Conservation (phyloP, 257 asterid genomes). For the Solanum ahanhuiri region DNA sequence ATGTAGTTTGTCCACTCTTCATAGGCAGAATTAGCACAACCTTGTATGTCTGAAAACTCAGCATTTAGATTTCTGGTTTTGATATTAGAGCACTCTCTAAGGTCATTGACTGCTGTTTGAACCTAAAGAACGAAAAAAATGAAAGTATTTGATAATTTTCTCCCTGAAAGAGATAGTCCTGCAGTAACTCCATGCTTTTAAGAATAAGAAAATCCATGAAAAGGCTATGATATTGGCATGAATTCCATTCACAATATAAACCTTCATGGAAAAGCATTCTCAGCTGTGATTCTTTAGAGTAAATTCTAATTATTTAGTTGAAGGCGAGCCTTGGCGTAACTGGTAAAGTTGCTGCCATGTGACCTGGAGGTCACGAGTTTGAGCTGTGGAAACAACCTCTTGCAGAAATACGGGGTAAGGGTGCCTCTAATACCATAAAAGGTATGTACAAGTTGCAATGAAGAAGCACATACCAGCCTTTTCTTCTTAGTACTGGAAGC, state of each 20-base stretch:
- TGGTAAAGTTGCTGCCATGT: background rate
- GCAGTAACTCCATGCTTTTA: background rate
- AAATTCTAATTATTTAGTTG: background rate
- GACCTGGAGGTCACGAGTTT: background rate
- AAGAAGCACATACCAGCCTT: constrained; percentile 23
- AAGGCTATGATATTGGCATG: background rate
- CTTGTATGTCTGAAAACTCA: constrained; percentile 23
- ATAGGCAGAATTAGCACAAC: constrained; percentile 16
- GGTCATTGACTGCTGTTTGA: constrained; percentile 23
- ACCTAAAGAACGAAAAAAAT: constrained; percentile 16
- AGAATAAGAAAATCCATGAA: background rate
- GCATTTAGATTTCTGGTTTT: constrained; percentile 15
- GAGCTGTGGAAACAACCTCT: background rate
- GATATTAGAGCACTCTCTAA: constrained; percentile 18
- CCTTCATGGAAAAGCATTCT: background rate
- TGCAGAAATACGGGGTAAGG: background rate
- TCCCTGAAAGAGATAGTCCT: background rate
- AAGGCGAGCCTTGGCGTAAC: background rate
- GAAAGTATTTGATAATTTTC: background rate
- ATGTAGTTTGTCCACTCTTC: constrained; percentile 23
- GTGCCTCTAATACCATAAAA: background rate
- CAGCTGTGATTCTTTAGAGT: background rate
- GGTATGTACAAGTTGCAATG: background rate
- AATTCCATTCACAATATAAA: background rate
- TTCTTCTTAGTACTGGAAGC: constrained; percentile 37